These are phyloP conservation scores for Phytophthora sansomeana DNA, from an alignment of 352 stramenopile species.

Conservation along the genomic window DNA sequence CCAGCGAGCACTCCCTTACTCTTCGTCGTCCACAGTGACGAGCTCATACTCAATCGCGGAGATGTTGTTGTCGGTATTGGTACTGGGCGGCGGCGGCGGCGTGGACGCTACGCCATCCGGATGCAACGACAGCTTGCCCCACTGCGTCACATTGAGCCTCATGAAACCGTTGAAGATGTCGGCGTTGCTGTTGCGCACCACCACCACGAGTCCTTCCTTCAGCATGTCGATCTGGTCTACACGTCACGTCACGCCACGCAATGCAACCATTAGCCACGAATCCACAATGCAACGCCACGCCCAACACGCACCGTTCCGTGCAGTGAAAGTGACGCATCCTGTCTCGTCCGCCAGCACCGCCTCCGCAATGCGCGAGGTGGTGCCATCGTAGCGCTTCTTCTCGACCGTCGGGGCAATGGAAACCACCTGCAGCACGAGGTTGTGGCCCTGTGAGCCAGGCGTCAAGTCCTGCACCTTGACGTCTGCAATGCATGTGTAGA, in stretches of 20 bases:
- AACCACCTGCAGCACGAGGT: slow-evolving; percentile 80
- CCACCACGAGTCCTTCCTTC: slow-evolving; percentile 58
- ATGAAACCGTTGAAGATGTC: slow-evolving; percentile 90
- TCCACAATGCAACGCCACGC: background rate
- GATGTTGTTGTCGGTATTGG: slow-evolving; percentile 78
- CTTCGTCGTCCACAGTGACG: slow-evolving; percentile 78
- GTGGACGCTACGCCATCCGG: slow-evolving; percentile 82
- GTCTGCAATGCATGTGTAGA: slow-evolving; percentile 45
- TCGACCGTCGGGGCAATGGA: slow-evolving; percentile 62
- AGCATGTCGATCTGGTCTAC: slow-evolving; percentile 84
- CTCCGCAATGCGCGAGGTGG: slow-evolving; percentile 73
- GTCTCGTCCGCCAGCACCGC: slow-evolving; percentile 86
- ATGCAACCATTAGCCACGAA: background rate
- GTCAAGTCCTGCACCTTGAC: slow-evolving; percentile 81
- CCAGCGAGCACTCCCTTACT: slow-evolving; percentile 38
- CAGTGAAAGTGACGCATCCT: slow-evolving; percentile 82
- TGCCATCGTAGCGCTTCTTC: slow-evolving; percentile 81
- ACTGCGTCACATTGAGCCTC: slow-evolving; percentile 86
- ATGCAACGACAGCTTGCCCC: slow-evolving; percentile 79
- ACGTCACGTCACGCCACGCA: slow-evolving; percentile 12
- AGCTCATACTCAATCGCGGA: slow-evolving; percentile 88
- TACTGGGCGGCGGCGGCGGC: slow-evolving; percentile 49
- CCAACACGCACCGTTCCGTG: slow-evolving; percentile 64
- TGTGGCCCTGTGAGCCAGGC: slow-evolving; percentile 81
- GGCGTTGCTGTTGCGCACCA: slow-evolving; percentile 85